Evolutionary conservation across 2,329 filamentous ascomycete species (phyloP).

Genomic region (Claviceps spartinae): DNA sequence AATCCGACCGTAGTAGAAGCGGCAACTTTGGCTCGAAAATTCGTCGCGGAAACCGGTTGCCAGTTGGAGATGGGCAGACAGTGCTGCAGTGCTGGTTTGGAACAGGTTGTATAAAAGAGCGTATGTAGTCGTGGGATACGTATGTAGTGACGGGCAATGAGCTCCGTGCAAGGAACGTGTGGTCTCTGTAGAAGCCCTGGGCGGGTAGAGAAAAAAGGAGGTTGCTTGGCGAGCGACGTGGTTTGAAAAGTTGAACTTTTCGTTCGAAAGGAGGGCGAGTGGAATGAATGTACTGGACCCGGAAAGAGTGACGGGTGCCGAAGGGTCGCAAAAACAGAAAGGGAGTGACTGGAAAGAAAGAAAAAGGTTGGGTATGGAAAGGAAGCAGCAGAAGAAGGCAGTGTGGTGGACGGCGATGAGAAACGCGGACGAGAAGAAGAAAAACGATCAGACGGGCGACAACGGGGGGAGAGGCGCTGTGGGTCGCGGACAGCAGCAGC

Average conservation of each 20-base stretch:
- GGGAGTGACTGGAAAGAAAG: constrained; percentile 33
- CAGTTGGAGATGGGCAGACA: neutral
- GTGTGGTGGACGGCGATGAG: constrained; percentile 20
- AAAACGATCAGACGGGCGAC: constrained; percentile 24
- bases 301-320: constrained; percentile 40
- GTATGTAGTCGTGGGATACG: constrained; percentile 4
- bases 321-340: constrained; percentile 4
- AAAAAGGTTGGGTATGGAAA: constrained; percentile 23
- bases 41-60: neutral
- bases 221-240: constrained; percentile 7
- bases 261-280: constrained; percentile 13
- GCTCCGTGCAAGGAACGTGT: constrained; percentile 8
- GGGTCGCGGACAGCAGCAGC: neutral
- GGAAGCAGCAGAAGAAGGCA: constrained; percentile 21
- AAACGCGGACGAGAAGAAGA: constrained; percentile 19
- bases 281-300: constrained; percentile 31
- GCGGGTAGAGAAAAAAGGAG: constrained; percentile 6
- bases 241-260: constrained; percentile 5
- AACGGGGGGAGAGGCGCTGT: constrained; percentile 10
- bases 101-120: neutral
- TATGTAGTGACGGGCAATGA: neutral
- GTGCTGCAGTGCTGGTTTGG: neutral
- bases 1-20: neutral
- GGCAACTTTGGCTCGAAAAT: neutral
- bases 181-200: neutral